Conservation (phyloP, 257 asterid genomes). For the Solanum gandarillasii region DNA sequence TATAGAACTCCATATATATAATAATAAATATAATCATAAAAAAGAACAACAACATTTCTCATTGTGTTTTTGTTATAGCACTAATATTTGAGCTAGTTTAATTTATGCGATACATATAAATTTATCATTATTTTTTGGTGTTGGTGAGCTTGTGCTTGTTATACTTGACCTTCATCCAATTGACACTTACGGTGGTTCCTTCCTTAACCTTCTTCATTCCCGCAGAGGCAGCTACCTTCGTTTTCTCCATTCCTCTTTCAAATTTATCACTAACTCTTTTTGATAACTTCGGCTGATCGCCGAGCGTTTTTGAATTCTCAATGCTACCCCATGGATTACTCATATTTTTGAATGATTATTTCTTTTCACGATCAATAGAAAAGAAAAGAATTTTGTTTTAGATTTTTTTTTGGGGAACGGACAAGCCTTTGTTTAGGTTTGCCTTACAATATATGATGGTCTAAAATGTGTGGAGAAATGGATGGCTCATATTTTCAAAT, state of each 20-base stretch:
- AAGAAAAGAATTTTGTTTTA: neutral
- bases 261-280: conserved; percentile 23
- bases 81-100: neutral
- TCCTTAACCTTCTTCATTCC: conserved; percentile 35
- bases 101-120: neutral
- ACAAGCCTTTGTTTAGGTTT: neutral
- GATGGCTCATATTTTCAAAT: neutral
- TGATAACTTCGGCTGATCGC: conserved; percentile 17
- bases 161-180: conserved; percentile 48
- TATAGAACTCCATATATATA: neutral
- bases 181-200: conserved; percentile 24
- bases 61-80: neutral
- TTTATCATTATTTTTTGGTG: neutral
- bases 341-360: neutral
- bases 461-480: neutral
- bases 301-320: conserved; percentile 6
- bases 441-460: neutral
- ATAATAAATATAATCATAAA: neutral
- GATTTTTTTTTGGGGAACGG: neutral
- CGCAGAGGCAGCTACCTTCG: conserved; percentile 39
- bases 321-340: conserved; percentile 14
- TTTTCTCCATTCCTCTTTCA: conserved; percentile 31
- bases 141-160: conserved; percentile 27
- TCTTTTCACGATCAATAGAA: neutral
- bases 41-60: neutral